Base-by-base conservation (phyloP, 1,284 basidiomycete species). In the Cutaneotrichosporon mucoides region DNA sequence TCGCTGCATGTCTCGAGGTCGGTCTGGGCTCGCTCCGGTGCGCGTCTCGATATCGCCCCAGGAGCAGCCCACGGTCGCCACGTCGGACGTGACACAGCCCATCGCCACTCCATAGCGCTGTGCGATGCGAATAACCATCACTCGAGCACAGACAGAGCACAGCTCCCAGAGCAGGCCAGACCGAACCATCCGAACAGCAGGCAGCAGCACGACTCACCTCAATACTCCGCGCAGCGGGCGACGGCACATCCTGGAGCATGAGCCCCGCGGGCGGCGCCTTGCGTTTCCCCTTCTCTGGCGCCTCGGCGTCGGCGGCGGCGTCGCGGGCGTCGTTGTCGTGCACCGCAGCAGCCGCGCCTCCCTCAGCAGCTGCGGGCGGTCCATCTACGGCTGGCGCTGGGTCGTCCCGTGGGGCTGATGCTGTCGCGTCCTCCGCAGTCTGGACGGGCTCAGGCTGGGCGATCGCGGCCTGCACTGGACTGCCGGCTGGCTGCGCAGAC, bases 141-240 rank as follows among this genome's bases (percentile, higher is more conserved):
- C 24, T 24, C 24, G 24, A 24, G 24, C 24, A 24, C 24, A 24
- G 24, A 24, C 24, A 24, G 24, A 24, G 24, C 33, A 35, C 34
- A 10, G 12, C 46, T 35, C 46, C 33, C 11, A 13, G 46, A 15
- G 12, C 45, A 46, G 45, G 33, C 46, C 49, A 34, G 16, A 13
- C 37, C 24, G 9, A 37, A 7, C 13, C 6, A 24, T 24, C 49
- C 49, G n/a, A 40, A 4, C 9, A 9, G 6, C 36, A n/a, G 12
- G 13, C 12, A 16, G 34, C 11, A 35, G 34, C 41, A 44, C 24
- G 24, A 56, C 55, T 42, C 54, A 60, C 59, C 55, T 60, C 59
- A 13, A 60, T 53, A 9, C 41, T 35, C 33, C 36, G 8, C 34
- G 44, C 16, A n/a, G 24, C 33, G 5, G 50, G 50, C 13, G 50